Percentiles rank a stretch among this genome's conserved stretches.
Conservation (phyloP, 2,329 filamentous ascomycete species). For the Neopestalotiopsis sp. region DNA sequence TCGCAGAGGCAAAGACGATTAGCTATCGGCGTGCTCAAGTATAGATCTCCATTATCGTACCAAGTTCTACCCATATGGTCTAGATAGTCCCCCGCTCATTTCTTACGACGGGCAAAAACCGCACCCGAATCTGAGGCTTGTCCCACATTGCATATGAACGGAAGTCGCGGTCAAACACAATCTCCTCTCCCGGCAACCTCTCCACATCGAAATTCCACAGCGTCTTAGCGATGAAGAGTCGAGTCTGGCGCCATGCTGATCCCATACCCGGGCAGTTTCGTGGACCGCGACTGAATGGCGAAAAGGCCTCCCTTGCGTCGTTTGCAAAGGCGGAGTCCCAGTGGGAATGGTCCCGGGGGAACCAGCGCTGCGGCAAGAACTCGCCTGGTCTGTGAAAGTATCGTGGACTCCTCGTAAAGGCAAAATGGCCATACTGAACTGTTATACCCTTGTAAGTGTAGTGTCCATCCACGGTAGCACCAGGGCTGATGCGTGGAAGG, state of each 20-base stretch:
- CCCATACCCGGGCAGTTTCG: constrained; percentile 22
- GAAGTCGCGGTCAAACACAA: constrained; percentile 22
- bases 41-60: not conserved
- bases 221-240: constrained; percentile 25
- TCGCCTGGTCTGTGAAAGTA: constrained; percentile 20
- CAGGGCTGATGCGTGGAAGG: constrained; percentile 30
- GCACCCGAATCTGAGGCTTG: constrained; percentile 20
- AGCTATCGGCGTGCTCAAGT: not conserved
- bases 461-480: constrained; percentile 29
- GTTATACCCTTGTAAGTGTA: constrained; percentile 29
- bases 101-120: not conserved
- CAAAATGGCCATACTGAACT: constrained; percentile 16
- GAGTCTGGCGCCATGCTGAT: constrained; percentile 18
- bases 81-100: not conserved
- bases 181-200: constrained; percentile 17
- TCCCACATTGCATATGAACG: constrained; percentile 21
- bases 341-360: constrained; percentile 22
- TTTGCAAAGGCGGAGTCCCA: constrained; percentile 20
- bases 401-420: constrained; percentile 18
- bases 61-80: not conserved
- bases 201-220: constrained; percentile 23
- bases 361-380: constrained; percentile 25
- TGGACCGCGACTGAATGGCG: constrained; percentile 25
- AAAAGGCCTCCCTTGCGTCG: constrained; percentile 21
- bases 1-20: no score